Percentiles rank a stretch among this genome's conserved stretches.
Conservation (phyloP, 371 early-diverging fungal species). For the Mortierella sp. region DNA sequence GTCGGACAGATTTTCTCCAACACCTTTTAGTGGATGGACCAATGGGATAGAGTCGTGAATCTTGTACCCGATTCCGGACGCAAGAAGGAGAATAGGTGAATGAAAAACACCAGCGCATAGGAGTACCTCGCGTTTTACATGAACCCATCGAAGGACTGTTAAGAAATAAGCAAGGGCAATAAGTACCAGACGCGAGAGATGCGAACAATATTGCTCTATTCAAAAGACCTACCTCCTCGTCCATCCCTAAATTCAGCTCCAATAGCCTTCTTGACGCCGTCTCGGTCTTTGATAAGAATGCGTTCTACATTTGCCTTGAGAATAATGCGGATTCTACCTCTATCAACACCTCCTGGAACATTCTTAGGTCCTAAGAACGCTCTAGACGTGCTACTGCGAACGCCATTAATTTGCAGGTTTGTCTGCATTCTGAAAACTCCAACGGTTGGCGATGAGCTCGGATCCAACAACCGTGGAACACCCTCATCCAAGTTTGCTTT, state of each 20-base stretch:
- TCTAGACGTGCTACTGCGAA: slow-evolving; percentile 11
- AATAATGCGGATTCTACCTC: slow-evolving; percentile 25
- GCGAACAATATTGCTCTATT: background rate
- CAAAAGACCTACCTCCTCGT: slow-evolving; percentile 6
- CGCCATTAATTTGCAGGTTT: slow-evolving; percentile 11
- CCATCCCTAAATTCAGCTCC: slow-evolving; percentile 30
- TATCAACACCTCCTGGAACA: slow-evolving; percentile 21
- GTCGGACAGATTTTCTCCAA: slow-evolving; percentile 31
- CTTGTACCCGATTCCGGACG: slow-evolving; percentile 28
- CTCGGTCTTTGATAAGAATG: slow-evolving; percentile 13
- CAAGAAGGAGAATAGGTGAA: slow-evolving; percentile 25
- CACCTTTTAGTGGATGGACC: slow-evolving; percentile 26
- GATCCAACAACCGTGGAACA: slow-evolving; percentile 5
- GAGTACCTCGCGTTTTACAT: slow-evolving; percentile 22
- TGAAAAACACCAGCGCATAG: slow-evolving; percentile 27
- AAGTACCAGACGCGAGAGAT: background rate
- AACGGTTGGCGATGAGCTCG: slow-evolving; percentile 8
- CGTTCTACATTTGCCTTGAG: slow-evolving; percentile 13
- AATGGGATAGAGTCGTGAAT: slow-evolving; percentile 24
- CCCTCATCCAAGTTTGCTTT: slow-evolving; percentile 7
- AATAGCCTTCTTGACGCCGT: slow-evolving; percentile 16
- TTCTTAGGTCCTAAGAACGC: slow-evolving; percentile 19
- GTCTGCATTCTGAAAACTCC: slow-evolving; percentile 17
- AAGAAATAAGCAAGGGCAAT: background rate
- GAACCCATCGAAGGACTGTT: slow-evolving; percentile 18